Evolutionary conservation across 2,329 filamentous ascomycete species (phyloP).

Genomic region (Rutstroemia sp.): DNA sequence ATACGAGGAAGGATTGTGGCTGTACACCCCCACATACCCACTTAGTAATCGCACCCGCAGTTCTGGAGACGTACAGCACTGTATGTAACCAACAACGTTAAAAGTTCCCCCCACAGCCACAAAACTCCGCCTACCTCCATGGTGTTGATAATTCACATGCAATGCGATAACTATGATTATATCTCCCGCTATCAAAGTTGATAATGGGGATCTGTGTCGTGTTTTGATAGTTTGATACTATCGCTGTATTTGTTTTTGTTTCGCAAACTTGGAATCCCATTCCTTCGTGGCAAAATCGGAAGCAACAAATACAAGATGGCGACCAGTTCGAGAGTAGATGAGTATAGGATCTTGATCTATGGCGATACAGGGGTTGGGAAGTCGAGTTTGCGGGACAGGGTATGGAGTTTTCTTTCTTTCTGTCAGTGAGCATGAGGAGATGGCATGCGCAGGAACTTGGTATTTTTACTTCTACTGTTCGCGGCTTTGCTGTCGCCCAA

Average conservation of each 20-base stretch:
- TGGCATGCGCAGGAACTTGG: not conserved
- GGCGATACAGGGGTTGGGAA: not conserved
- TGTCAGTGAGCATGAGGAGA: not conserved
- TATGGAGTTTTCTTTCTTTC: not conserved
- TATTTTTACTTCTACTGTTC: not conserved
- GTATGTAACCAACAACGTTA: not conserved
- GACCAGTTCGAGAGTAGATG: not conserved
- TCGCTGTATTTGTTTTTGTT: no score
- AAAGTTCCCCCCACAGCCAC: not conserved
- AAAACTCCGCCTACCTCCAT: not conserved
- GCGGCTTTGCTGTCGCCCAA: not conserved
- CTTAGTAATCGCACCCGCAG: not conserved
- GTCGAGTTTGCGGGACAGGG: not conserved
- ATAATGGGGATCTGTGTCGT: not conserved
- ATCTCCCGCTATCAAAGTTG: not conserved
- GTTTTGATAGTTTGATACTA: not conserved
- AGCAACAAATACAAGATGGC: no score
- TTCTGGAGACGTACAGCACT: not conserved
- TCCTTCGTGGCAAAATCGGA: no score
- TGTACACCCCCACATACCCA: not conserved
- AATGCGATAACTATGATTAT: not conserved
- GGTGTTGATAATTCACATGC: no score
- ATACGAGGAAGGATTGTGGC: conserved; percentile 6
- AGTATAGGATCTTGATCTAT: not conserved
- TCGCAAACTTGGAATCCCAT: no score